phyloP scores from a whole-genome alignment of 495 filamentous ascomycete genomes.

The Tuber aestivum region DNA sequence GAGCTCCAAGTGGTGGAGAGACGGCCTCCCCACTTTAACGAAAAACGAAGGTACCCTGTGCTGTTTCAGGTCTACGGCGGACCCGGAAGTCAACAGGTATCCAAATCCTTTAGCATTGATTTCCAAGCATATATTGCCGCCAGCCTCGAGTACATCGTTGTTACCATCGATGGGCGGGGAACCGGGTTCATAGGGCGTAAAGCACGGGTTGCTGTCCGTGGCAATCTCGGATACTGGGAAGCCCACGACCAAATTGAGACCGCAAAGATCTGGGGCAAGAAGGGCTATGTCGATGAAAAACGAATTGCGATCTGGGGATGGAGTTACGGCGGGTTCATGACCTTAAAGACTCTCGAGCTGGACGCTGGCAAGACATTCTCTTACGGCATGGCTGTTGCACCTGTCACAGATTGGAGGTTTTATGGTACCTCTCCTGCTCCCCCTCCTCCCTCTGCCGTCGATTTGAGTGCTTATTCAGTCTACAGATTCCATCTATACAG shows the following conservation, averaged over 20 bases:
- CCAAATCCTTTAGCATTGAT: slow-evolving; percentile 74
- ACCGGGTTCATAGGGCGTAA: slow-evolving; percentile 86
- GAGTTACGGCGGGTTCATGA: slow-evolving; percentile 96
- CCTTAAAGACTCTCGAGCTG: slow-evolving; percentile 88
- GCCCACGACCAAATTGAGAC: slow-evolving; percentile 84
- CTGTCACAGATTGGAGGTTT: slow-evolving; percentile 93
- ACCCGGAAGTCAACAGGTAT: slow-evolving; percentile 79
- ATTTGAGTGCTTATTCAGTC: neutral
- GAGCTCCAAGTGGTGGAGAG: slow-evolving; percentile 82
- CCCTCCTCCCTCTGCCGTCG: neutral
- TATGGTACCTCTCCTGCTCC: slow-evolving; percentile 53
- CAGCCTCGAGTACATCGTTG: slow-evolving; percentile 83
- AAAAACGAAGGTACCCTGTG: slow-evolving; percentile 80
- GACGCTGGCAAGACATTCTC: slow-evolving; percentile 85
- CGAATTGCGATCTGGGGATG: slow-evolving; percentile 95
- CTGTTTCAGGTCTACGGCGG: slow-evolving; percentile 91
- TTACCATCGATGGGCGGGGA: slow-evolving; percentile 89
- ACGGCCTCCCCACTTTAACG: slow-evolving; percentile 83
- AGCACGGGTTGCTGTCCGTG: slow-evolving; percentile 73
- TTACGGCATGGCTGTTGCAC: slow-evolving; percentile 96
- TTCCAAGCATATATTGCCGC: slow-evolving; percentile 88
- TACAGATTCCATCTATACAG: slow-evolving; percentile 85
- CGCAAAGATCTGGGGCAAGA: slow-evolving; percentile 75
- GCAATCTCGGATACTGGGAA: slow-evolving; percentile 78
- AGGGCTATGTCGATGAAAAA: slow-evolving; percentile 73